These are phyloP conservation scores for Trichocladium uniseriatum DNA, from an alignment of 495 filamentous ascomycete genomes.

Conservation along the genomic window DNA sequence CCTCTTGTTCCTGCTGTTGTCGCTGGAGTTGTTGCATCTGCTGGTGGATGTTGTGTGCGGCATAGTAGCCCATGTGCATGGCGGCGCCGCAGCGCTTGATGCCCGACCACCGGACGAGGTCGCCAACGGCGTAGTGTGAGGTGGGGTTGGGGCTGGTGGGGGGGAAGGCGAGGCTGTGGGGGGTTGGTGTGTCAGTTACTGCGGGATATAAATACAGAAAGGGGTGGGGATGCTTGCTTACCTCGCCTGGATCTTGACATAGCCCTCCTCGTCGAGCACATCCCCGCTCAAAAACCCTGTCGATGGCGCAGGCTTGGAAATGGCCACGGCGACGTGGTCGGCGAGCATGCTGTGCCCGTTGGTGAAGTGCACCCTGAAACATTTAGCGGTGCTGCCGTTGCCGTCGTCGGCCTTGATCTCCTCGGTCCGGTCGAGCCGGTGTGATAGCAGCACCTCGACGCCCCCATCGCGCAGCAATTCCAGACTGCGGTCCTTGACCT, in stretches of 20 bases:
- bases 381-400: too few relatives aligned
- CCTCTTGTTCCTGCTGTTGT: too few relatives aligned
- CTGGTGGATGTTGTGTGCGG: constrained; percentile 52
- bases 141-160: constrained; percentile 38
- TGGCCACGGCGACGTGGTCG: constrained; percentile 50
- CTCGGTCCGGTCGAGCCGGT: constrained; percentile 35
- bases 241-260: constrained; percentile 44
- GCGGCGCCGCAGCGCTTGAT: constrained; percentile 64
- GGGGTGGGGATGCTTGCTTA: neutral
- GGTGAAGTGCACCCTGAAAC: constrained; percentile 41
- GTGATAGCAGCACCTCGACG: constrained; percentile 47
- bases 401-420: constrained; percentile 22
- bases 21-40: too few relatives aligned
- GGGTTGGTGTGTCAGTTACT: too few relatives aligned
- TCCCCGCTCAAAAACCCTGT: constrained; percentile 42
- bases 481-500: constrained; percentile 48
- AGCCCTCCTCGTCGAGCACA: constrained; percentile 44
- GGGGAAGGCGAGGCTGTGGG: constrained; percentile 43
- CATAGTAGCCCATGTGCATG: constrained; percentile 55
- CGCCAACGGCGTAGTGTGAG: constrained; percentile 50
- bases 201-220: too few relatives aligned
- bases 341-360: constrained; percentile 45
- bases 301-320: constrained; percentile 47
- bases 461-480: constrained; percentile 43
- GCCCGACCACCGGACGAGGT: constrained; percentile 51